Conservation (phyloP, 2,329 filamentous ascomycete species). For the Fusarium nygamai region DNA sequence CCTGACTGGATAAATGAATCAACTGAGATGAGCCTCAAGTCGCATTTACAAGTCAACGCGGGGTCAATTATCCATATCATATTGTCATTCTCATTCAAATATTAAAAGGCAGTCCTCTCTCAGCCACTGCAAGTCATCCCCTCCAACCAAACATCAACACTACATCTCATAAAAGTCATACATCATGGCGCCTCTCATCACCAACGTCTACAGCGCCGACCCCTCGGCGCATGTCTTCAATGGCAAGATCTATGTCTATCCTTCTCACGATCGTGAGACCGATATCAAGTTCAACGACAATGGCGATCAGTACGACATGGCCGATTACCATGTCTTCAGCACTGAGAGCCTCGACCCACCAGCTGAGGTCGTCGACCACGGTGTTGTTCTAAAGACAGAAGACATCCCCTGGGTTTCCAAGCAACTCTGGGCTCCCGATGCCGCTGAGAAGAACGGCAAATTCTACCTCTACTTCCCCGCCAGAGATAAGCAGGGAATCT, state of each 20-base stretch:
- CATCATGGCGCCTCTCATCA: constrained; percentile 69
- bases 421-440: constrained; percentile 85
- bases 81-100: background rate
- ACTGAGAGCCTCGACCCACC: constrained; percentile 60
- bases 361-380: constrained; percentile 75
- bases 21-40: constrained; percentile 22
- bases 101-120: constrained; percentile 7
- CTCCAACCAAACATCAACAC: background rate
- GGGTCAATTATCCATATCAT: constrained; percentile 27
- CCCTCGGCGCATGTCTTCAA: constrained; percentile 85
- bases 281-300: constrained; percentile 82
- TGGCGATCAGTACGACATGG: constrained; percentile 87
- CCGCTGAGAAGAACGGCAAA: constrained; percentile 71
- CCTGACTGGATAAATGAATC: constrained; percentile 39
- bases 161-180: background rate
- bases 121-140: background rate
- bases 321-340: constrained; percentile 83
- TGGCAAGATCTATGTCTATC: constrained; percentile 79
- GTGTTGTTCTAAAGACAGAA: constrained; percentile 70
- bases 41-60: constrained; percentile 21
- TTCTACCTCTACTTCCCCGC: constrained; percentile 85
- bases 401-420: constrained; percentile 81
- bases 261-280: constrained; percentile 81
- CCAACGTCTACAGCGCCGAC: constrained; percentile 81
- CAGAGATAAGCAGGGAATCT: constrained; percentile 73